These are phyloP conservation scores for Beauveria sp. DNA, from an alignment of 2,329 filamentous ascomycete genomes.

Conservation along the genomic window DNA sequence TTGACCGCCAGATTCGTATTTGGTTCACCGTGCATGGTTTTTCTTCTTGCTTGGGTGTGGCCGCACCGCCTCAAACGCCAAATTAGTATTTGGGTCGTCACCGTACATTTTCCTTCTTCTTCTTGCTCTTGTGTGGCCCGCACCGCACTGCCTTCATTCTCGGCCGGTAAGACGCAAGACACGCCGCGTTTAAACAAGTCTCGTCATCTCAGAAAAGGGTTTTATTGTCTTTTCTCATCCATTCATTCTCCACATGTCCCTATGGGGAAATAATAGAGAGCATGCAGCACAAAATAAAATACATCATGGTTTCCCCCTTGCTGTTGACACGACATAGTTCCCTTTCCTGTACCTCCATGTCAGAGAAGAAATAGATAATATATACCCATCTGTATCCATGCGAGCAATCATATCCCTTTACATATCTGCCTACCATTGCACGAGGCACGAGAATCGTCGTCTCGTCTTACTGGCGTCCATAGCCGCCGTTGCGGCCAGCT, in stretches of 20 bases:
- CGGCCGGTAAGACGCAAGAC: too few relatives aligned
- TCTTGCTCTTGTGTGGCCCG: too few relatives aligned
- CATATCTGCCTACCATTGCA: too few relatives aligned
- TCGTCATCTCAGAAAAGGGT: too few relatives aligned
- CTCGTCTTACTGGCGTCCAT: background rate
- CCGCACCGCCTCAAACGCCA: background rate
- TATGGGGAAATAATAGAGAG: background rate
- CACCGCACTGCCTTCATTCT: too few relatives aligned
- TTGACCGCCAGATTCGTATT: background rate
- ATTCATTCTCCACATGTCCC: too few relatives aligned
- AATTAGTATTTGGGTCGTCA: background rate
- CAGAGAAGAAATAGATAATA: background rate
- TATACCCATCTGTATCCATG: background rate
- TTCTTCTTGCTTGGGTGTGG: too few relatives aligned
- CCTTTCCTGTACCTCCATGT: background rate
- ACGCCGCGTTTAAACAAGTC: too few relatives aligned
- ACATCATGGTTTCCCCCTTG: background rate
- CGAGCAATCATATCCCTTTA: background rate
- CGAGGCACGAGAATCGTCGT: too few relatives aligned
- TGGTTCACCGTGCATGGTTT: background rate
- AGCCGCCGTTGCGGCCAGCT: constrained; percentile 2
- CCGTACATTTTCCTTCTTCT: background rate
- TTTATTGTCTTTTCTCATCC: too few relatives aligned
- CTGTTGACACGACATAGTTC: too few relatives aligned
- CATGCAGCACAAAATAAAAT: background rate